Evolutionary conservation across 2,329 filamentous ascomycete genomes (phyloP), one percentile per base, ranked within the genome.

Genomic region (Paecilomyces variotii): DNA sequence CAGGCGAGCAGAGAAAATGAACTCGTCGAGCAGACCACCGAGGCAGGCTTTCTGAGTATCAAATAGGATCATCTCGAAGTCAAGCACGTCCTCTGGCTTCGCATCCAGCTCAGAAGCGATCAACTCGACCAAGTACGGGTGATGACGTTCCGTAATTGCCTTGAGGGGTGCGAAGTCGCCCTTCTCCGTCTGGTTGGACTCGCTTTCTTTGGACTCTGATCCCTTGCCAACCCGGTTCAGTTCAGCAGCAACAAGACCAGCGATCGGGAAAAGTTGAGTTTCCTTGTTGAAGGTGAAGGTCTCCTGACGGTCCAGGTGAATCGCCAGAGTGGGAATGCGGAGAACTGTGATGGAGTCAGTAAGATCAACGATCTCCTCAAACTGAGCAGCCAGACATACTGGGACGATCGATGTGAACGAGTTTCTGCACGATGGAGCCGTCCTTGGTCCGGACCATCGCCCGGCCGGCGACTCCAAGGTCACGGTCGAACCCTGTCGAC

Each of bases 31-130:
- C 64, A 99, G 78, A 35, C 94, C 94, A 60, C 94, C 94, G 14
- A 99, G 83, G 70, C 87, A 90, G 0, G 92, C 85, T 70, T 93
- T 89, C 70, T 99, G 94, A 9, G 91, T 95, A 73, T 99, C 94
- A 76, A 96, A 99, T 50, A 99, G 86, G n/a, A 97, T 85, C 67
- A 97, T 84, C 78, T 99, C 94, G 67, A 99, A 99, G 76, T 99
- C 94, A 54, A 94, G 79, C 19, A 99, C 83, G 60, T 92, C 86
- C 2, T 85, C 79, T 0, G 88, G 81, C 19, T 84, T 76, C 34
- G 89, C 87, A 5, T 84, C 88, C 1, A 89, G 88, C 69, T 96
- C 86, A 35, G 86, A 80, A 30, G 94, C 92, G 64, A 99, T 87
- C 52, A 96, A 80, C 61, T 95, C 86, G 59, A 99, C 82, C 60